Base-by-base conservation (phyloP, 441 rosid species). In the Viola pubescens region DNA sequence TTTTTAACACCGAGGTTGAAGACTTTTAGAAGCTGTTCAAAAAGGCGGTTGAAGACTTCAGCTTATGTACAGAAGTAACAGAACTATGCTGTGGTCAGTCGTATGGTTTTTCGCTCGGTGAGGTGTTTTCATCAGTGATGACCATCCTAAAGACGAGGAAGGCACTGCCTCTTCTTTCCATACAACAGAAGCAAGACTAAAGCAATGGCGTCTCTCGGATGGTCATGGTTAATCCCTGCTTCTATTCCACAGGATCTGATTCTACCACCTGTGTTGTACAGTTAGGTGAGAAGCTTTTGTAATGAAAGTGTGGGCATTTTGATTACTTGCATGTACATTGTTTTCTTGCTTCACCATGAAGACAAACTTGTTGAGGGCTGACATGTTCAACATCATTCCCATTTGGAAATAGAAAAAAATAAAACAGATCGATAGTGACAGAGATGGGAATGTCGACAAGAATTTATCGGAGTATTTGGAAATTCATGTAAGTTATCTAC, bases 1-100 rank as follows among this genome's bases (percentile, higher is more conserved):
- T 86, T 56, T 77, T 82, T 70, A 76, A 73, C 74, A 79, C 83
- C 0, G 78, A 70, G 70, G 80, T 77, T 70, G 82, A 79, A 66
- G 88, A 82, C 62, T 76, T 38, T 58, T 58, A 56, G 68, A 11
- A 13, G 42, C 12, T 41, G 5, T 50, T 9, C n/a, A 26, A 8
- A 56, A 3, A 40, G 51, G 6, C 26, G 41, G 38, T 10, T 42
- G 9, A 11, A 40, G 38, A 34, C 5, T 42, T 49, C 48, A 26
- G 5, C 37, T 39, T 12, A 5, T 11, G 34, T 12, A 45, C 8
- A 43, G 5, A 52, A 53, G 34, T 19, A 19, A 19, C 2, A 26
- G 34, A 26, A 26, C 34, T 26, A 26, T 2, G 34, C 34, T 26
- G 34, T 26, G 34, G 34, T 26, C 34, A 26, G 2, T 26, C 34